Evolutionary conservation across 2,329 filamentous ascomycete species (phyloP).

Genomic region (Penicillium olsonii): DNA sequence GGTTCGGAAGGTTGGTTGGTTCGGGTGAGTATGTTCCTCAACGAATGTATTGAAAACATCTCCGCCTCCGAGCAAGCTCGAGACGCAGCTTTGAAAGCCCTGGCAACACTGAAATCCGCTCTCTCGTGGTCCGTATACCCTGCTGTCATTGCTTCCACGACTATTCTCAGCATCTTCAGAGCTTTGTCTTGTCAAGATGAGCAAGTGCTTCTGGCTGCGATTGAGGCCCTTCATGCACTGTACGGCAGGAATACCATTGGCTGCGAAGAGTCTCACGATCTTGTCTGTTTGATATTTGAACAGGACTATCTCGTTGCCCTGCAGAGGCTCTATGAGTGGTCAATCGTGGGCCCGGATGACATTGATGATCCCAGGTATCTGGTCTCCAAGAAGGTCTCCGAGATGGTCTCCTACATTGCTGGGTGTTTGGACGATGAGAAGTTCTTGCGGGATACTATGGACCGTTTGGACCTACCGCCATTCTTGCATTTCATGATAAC

Average conservation of each 20-base stretch:
- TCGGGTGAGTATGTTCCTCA: slow-evolving; percentile 73
- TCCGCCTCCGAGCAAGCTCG: slow-evolving; percentile 68
- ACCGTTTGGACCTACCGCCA: slow-evolving; percentile 66
- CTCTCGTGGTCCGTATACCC: slow-evolving; percentile 87
- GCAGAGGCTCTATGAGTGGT: slow-evolving; percentile 76
- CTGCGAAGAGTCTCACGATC: slow-evolving; percentile 73
- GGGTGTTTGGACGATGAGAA: slow-evolving; percentile 81
- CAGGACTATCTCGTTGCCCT: slow-evolving; percentile 71
- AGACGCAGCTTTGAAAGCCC: slow-evolving; percentile 71
- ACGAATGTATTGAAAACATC: slow-evolving; percentile 68
- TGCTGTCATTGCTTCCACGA: slow-evolving; percentile 71
- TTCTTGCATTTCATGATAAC: slow-evolving; percentile 78
- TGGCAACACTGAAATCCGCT: slow-evolving; percentile 75
- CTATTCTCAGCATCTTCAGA: slow-evolving; percentile 69
- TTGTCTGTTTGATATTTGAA: slow-evolving; percentile 78
- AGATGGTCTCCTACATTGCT: slow-evolving; percentile 85
- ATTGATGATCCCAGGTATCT: slow-evolving; percentile 91
- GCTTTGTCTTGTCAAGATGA: slow-evolving; percentile 70
- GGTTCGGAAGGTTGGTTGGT: slow-evolving; percentile 85
- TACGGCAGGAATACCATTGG: slow-evolving; percentile 74
- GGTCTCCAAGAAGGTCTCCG: slow-evolving; percentile 89
- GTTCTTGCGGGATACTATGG: slow-evolving; percentile 59
- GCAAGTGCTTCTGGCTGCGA: slow-evolving; percentile 72
- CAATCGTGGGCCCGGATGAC: slow-evolving; percentile 74
- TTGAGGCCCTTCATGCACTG: slow-evolving; percentile 81